These are phyloP conservation scores for Colletotrichum sp. DNA, from an alignment of 2,329 filamentous ascomycete genomes.

Conservation along the genomic window DNA sequence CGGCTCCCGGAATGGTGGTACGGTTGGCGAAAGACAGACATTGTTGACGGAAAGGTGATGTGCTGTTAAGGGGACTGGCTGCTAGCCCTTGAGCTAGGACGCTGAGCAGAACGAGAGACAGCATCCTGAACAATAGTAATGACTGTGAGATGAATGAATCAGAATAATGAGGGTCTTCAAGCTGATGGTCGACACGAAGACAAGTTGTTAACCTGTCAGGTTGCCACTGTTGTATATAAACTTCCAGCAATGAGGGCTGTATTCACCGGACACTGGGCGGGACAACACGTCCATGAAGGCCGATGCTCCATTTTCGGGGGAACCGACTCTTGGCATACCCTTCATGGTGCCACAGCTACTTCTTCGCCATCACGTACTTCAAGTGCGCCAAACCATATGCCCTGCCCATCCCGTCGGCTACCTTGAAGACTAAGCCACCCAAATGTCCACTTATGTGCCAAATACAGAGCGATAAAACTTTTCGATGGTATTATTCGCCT, in stretches of 20 bases:
- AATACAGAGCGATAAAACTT: rapidly evolving
- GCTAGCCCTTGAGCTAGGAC: background rate
- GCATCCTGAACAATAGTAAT: background rate
- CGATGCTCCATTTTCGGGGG: background rate
- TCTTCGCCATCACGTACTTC: background rate
- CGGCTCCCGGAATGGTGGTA: constrained; percentile 34
- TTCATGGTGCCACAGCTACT: background rate
- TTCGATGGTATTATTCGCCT: rapidly evolving
- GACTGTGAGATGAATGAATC: background rate
- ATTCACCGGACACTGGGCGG: background rate
- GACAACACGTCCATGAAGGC: background rate
- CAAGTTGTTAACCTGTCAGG: background rate
- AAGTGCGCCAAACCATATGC: background rate
- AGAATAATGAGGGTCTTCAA: background rate
- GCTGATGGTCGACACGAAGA: background rate
- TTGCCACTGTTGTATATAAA: background rate
- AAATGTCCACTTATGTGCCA: rapidly evolving
- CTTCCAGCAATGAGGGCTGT: background rate
- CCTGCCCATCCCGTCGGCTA: background rate
- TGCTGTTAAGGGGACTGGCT: background rate
- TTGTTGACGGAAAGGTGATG: background rate
- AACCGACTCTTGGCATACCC: background rate
- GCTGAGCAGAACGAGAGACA: background rate
- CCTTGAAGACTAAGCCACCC: rapidly evolving
- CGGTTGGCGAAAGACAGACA: constrained; percentile 29